Evolutionary conservation across 768 basidiomycete genomes (phyloP), one percentile per base, ranked within the genome.

Genomic region (Phanerochaete sordida): DNA sequence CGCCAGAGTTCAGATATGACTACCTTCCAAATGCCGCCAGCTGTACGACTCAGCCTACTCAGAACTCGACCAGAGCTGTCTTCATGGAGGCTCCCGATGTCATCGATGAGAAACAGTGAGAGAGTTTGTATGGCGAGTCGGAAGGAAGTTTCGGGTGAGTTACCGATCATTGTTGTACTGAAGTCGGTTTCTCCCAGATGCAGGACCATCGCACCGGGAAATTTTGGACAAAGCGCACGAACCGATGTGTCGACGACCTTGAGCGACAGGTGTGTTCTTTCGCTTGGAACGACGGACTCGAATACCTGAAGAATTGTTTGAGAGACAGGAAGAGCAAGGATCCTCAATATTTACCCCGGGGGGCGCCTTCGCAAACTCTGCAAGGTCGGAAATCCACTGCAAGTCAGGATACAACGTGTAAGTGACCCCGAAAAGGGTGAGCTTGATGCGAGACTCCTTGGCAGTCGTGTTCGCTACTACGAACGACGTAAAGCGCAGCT

Each of bases 251-350:
- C 88, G 19, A 75, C 60, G 23, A 94, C 66, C 62, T 80, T 82
- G 33, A 95, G 61, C n/a, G 79, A 76, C 26, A 98, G 73, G 12
- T 78, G 76, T 6, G 94, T 98, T 45, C 88, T 75, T 70, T 98
- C 97, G 57, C 81, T 93, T 1, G 97, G 97, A 16, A 94, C 84
- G 13, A 97, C 94, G 24, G 93, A 82, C 71, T 95, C 95, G 68
- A 99, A 99, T 0, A 91, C 89, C 94, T 86, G 61, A n/a, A n/a
- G n/a, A n/a, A n/a, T n/a, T n/a, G n/a, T n/a, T 27, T 1, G 27
- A 27, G 2, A 46, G 56, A 3, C 16, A 28, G 5, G 33, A 43
- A 27, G 31, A n/a, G n/a, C n/a, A n/a, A n/a, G n/a, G n/a, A n/a
- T n/a, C n/a, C n/a, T n/a, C n/a, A n/a, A 54, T 11, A 79, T 90